Base-by-base conservation (phyloP, 192 early-diverging fungal genomes). In the Chytriomyces sp. region DNA sequence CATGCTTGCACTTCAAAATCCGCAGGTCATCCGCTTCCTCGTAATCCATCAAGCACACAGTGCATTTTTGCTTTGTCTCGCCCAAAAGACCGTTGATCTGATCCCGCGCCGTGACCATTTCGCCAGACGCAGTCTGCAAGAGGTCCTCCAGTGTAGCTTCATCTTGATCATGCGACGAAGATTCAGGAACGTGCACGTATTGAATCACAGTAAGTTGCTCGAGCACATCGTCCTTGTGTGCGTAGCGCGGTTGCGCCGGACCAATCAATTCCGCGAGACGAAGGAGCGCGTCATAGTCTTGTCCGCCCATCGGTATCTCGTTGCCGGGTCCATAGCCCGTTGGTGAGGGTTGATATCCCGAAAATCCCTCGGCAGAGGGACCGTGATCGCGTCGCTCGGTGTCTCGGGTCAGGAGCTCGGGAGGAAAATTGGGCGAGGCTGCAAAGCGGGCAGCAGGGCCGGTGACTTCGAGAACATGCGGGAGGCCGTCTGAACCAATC, bases 1-100 rank as follows among this genome's bases (percentile, higher is more conserved):
- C 84, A 64, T 85, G 84, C 39, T 58, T 53, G 40, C 84, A 85
- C 59, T 61, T 56, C 68, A 85, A 64, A n/a, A 84, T 72, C 4
- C 84, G 39, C 33, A 85, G 33, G 34, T 77, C 61, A 41, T 85
- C 84, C 3, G 62, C 84, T 30, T 71, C 74, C 53, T 81, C 80
- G 54, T 82, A 85, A 19, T 31, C n/a, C 49, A 63, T 64, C 64
- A 85, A 64, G 57, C 84, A 85, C 28, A 85, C 75, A 52, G 77
- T 78, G 39, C 84, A 85, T 65, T 80, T 84, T 59, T 84, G 78
- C 30, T 66, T 60, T 0, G 79, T 80, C 7, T 72, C 62, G 3
- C 70, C 71, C 17, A 84, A 59, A 41, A 81, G 33, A 39, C 80
- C 78, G 30, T 39, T n/a, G 34, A 80, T 49, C 28, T 63, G 55